phyloP scores from a whole-genome alignment of 371 early-diverging fungal genomes.

The Dichotomocladium elegans region DNA sequence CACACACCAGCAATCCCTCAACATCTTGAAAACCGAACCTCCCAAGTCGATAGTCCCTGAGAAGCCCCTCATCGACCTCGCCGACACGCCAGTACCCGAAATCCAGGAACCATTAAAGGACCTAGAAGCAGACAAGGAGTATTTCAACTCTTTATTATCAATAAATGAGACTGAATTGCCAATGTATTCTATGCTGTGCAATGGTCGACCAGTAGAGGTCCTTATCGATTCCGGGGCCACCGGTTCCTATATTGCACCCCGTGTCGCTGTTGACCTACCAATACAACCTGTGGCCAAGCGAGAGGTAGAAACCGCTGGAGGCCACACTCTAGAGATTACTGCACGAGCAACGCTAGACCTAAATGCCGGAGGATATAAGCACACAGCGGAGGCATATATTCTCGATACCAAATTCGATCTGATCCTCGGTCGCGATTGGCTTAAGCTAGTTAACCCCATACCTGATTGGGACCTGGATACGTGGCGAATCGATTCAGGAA shows the following conservation, averaged over 20 bases:
- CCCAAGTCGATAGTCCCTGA: neutral
- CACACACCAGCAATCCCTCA: too few relatives aligned
- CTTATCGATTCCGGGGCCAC: too few relatives aligned
- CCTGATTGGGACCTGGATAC: too few relatives aligned
- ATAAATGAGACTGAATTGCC: slow-evolving; percentile 1
- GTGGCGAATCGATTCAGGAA: neutral
- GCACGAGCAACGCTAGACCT: neutral
- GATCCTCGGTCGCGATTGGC: slow-evolving; percentile 2
- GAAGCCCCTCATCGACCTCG: neutral
- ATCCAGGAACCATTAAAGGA: neutral
- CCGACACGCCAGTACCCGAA: neutral
- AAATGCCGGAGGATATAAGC: neutral
- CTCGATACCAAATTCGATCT: slow-evolving; percentile 5
- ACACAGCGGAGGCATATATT: too few relatives aligned
- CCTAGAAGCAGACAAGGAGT: neutral
- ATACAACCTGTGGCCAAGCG: neutral
- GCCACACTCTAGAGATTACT: neutral
- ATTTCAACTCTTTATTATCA: neutral
- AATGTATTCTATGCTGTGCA: neutral
- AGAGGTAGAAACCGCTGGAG: too few relatives aligned
- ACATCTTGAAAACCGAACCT: too few relatives aligned
- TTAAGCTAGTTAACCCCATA: neutral
- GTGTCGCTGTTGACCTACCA: neutral
- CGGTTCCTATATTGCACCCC: too few relatives aligned
- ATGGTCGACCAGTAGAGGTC: neutral